Base-by-base conservation (phyloP, 2,329 filamentous ascomycete genomes). In the Clathrospora elynae region DNA sequence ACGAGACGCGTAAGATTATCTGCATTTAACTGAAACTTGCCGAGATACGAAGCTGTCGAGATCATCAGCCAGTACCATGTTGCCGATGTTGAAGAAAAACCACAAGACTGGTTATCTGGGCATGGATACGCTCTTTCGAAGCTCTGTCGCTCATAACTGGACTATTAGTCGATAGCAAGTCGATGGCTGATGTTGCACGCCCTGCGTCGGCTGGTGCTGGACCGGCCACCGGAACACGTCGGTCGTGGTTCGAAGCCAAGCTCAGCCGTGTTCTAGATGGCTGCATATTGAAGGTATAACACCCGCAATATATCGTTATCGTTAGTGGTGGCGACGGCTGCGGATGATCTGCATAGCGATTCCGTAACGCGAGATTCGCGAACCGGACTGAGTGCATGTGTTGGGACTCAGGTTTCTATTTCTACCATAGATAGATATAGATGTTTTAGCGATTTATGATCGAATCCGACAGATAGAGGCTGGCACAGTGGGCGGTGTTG, bases 21-120 rank as follows among this genome's bases (percentile, higher is more conserved):
- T 41, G 44, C 40, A 36, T 63, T 36, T 62, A 65, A 41, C 53
- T 61, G 58, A 63, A 63, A 63, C 58, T 38, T 25, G 44, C 42
- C 44, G 48, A 49, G 36, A 43, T 50, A 32, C 35, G 25, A 25
- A 31, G 28, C 30, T 47, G 51, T 48, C 47, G 50, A 54, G 32
- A 41, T 13, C 19, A 25, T n/a, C n/a, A 6, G 20, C 8, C 3
- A 17, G 17, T 19, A 25, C 20, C 10, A 23, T 10, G 6, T 31
- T 35, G 24, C 35, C 13, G 31, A 30, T 19, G 11, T 18, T 16
- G 19, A 24, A 5, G 6, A n/a, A 6, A n/a, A 17, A 25, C 3
- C 22, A 19, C 11, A 13, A 17, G 8, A 5, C 8, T 11, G 11
- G 20, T 8, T 25, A 17, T 17, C 10, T 24, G 16, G n/a, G n/a